Evolutionary conservation across 257 asterid species (phyloP).

Genomic region (Penstemon barbatus): DNA sequence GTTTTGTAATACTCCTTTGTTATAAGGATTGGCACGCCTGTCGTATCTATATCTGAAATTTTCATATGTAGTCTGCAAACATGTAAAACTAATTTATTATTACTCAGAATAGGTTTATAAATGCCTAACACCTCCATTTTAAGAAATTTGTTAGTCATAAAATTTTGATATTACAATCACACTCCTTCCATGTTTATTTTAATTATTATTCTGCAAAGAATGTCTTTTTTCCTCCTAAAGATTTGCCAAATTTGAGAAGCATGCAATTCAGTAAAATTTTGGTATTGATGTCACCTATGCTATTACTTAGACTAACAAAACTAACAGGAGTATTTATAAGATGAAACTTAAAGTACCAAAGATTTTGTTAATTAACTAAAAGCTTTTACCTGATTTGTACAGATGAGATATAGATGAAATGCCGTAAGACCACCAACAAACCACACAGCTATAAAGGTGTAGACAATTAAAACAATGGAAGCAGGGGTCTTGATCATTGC

Average conservation of each 20-base stretch:
- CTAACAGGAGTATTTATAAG: no score
- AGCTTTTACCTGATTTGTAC: slow-evolving; percentile 80
- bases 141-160: no score
- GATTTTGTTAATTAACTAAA: background rate
- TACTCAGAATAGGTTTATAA: no score
- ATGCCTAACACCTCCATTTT: no score
- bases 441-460: slow-evolving; percentile 93
- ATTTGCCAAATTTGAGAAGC: background rate
- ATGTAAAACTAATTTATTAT: background rate
- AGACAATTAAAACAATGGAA: slow-evolving; percentile 81
- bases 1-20: slow-evolving; percentile 75
- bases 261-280: background rate
- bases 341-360: no score
- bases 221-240: no score
- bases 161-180: no score
- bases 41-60: slow-evolving; percentile 94
- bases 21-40: slow-evolving; percentile 82
- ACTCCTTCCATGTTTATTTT: no score
- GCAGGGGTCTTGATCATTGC: slow-evolving; percentile 95
- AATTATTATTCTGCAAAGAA: no score
- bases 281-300: no score
- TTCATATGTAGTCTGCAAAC: slow-evolving; percentile 89
- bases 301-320: no score
- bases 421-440: slow-evolving; percentile 97
- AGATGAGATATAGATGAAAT: slow-evolving; percentile 85